Evolutionary conservation across 139 green algal genomes (phyloP).

Genomic region (Closterium sp.): DNA sequence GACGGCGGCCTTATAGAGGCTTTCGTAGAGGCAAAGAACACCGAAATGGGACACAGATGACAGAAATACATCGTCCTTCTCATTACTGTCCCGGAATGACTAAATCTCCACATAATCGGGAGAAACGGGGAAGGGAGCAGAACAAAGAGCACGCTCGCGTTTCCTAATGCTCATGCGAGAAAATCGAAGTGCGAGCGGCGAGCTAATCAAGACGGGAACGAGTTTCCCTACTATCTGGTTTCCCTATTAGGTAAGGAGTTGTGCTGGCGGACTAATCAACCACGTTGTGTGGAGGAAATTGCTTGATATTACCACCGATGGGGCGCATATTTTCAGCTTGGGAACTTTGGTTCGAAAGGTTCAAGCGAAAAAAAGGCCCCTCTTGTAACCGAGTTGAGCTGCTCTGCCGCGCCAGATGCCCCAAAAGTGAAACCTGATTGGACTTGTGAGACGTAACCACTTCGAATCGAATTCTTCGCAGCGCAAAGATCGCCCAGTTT

Average conservation of each 20-base stretch:
- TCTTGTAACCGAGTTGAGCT: no score
- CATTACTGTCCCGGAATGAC: neutral
- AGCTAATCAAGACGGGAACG: neutral
- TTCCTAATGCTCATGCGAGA: neutral
- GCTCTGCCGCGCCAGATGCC: no score
- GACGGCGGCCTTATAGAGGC: neutral
- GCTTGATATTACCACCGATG: no score
- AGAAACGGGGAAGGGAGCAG: neutral
- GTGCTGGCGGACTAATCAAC: neutral
- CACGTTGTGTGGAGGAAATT: neutral
- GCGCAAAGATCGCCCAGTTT: no score
- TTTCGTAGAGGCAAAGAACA: neutral
- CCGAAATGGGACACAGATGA: neutral
- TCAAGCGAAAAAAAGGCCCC: no score
- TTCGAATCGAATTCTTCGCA: no score
- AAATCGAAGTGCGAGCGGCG: neutral
- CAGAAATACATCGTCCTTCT: neutral
- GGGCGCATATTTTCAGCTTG: no score
- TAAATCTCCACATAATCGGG: neutral
- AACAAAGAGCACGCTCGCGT: neutral
- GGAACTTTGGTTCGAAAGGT: no score
- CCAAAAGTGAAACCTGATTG: no score
- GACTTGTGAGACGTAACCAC: no score
- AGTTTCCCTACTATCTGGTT: no score
- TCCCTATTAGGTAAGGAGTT: no score